Evolutionary conservation across 805 yeast species (phyloP), one percentile per base, ranked within the genome.

Genomic region (Candida insectalens): DNA sequence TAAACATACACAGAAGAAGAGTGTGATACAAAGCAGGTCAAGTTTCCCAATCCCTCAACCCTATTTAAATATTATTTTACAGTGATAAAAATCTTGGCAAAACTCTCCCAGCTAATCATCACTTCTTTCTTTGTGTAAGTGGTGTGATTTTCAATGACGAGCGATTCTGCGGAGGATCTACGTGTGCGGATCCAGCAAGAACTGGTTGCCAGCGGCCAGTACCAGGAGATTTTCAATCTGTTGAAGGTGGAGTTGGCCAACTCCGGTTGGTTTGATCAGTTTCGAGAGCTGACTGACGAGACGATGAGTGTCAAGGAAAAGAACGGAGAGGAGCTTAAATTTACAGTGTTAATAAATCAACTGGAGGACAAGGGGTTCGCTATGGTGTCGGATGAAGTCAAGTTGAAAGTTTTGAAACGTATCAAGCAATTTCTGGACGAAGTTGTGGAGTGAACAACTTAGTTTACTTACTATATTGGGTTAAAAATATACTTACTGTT

Each of bases 251-350:
- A 71, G 47, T 66, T 88, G 8, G 68, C 75, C 34, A 81, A 82
- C 49, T 68, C 79, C 1, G 96, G 96, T 5, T 88, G 96, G 96
- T 74, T 73, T 39, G 94, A 84, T 45, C 67, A 77, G 35, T 76
- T 88, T 19, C 65, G 73, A 30, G 69, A 67, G 26, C 44, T 80
- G 27, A 81, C 94, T 3, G 54, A 55, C 31, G 49, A 40, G 38
- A 69, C 57, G 52, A 69, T 69, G 49, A 23, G 43, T 44, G 62
- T 12, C 17, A 38, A 37, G 26, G 29, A 29, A 5, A 13, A 32
- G 10, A 20, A 25, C 25, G 45, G 41, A 13, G 39, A 45, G 27
- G 49, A 51, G n/a, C 35, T 54, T 22, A 76, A 65, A 42, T 77
- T 77, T 40, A 71, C 69, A 3, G 63, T 63, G 25, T 51, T 83